Evolutionary conservation across 106 monocot species (phyloP), one percentile per base, ranked within the genome.

Genomic region (Posidonia australis): DNA sequence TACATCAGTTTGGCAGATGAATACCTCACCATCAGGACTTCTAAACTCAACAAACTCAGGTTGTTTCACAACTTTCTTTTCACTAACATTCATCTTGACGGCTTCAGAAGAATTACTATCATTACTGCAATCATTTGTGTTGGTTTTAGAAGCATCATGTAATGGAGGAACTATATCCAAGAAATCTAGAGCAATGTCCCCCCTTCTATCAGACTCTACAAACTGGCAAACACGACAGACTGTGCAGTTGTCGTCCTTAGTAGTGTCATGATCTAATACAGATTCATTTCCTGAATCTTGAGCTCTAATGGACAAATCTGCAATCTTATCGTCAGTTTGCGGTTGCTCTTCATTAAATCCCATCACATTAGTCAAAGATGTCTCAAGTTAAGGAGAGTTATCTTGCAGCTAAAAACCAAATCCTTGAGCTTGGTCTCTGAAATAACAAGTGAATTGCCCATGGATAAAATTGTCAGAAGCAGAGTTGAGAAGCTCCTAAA

Each of bases 191-290:
- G 85, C 91, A 67, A 74, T 66, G 49, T 87, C 82, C n/a, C 84
- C 90, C 43, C 74, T 78, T 64, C 58, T 67, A 61, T 98, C 98
- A 51, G 85, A 85, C 71, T 98, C 98, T 46, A 65, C 71, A 68
- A 87, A 87, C 12, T 90, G 98, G 66, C 98, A 98, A n/a, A 98
- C 87, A 58, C 98, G 87, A 67, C 98, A 98, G 57, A 87, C 59
- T 30, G 57, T 63, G 19, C 73, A 16, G 26, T 28, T 59, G 10
- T 58, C 71, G 23, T 84, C 79, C 24, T 66, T 72, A 43, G 82
- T 80, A 29, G 62, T 62, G 63, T 64, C 77, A 70, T 29, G 44
- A 69, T 48, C 60, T 27, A 75, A 69, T 45, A 61, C 22, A 23
- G 68, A 57, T 29, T 25, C 44, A 18, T 51, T 63, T 32, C 70